Evolutionary conservation across 2,329 filamentous ascomycete genomes (phyloP).

Genomic region (Exophiala xenobiotica): DNA sequence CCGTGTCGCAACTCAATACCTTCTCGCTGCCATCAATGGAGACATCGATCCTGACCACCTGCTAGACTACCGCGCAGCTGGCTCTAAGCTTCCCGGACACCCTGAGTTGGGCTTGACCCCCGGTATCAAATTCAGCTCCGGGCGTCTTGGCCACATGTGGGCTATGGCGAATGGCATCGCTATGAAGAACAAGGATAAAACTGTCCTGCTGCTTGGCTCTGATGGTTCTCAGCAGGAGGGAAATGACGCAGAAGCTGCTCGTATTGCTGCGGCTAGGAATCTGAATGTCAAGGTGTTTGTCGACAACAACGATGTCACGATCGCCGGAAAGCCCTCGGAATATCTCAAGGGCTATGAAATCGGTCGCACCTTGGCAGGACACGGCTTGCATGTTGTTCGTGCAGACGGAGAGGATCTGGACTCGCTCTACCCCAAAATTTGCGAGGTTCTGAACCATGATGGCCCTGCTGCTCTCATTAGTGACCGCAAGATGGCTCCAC

Average conservation of each 20-base stretch:
- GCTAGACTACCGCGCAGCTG: slow-evolving; percentile 42
- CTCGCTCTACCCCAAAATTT: slow-evolving; percentile 37
- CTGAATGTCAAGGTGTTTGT: slow-evolving; percentile 42
- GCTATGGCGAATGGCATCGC: slow-evolving; percentile 41
- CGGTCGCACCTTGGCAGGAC: slow-evolving; percentile 36
- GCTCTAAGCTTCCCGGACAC: slow-evolving; percentile 43
- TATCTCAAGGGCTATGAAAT: slow-evolving; percentile 41
- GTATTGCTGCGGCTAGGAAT: slow-evolving; percentile 39
- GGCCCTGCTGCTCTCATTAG: slow-evolving; percentile 33
- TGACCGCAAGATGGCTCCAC: slow-evolving; percentile 39
- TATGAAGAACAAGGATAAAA: slow-evolving; percentile 40
- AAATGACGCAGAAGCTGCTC: slow-evolving; percentile 43
- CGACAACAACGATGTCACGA: slow-evolving; percentile 45
- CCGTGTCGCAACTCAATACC: slow-evolving; percentile 43
- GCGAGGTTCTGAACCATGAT: slow-evolving; percentile 35
- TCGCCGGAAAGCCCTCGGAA: slow-evolving; percentile 41
- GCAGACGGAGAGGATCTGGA: slow-evolving; percentile 41
- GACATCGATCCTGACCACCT: slow-evolving; percentile 41
- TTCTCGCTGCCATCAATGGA: slow-evolving; percentile 39
- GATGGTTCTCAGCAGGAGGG: slow-evolving; percentile 45
- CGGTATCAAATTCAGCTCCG: slow-evolving; percentile 43
- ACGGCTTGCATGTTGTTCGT: slow-evolving; percentile 39
- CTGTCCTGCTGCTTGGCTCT: slow-evolving; percentile 39
- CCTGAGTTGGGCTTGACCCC: slow-evolving; percentile 42
- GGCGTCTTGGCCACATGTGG: slow-evolving; percentile 44